phyloP scores from a whole-genome alignment of 1,284 basidiomycete genomes.

The Earliella scabrosa region DNA sequence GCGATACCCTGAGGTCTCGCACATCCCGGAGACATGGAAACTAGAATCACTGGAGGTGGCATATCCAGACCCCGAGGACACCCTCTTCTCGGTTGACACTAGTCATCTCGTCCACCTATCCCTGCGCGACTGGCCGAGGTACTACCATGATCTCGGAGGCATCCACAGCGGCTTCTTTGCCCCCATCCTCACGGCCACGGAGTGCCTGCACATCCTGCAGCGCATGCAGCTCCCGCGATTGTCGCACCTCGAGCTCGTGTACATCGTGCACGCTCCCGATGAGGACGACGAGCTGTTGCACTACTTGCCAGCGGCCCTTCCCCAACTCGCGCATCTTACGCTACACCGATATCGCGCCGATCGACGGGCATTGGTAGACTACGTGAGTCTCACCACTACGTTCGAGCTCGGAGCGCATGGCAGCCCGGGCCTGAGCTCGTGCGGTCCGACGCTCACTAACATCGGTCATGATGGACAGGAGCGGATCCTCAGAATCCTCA shows the following conservation, averaged over 20 bases:
- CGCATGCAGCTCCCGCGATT: background rate
- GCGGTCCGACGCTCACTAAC: no score
- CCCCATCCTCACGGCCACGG: background rate
- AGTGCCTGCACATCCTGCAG: background rate
- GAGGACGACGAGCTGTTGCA: background rate
- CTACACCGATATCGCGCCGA: conserved; percentile 9
- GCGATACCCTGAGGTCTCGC: no score
- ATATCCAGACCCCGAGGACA: background rate
- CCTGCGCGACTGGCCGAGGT: conserved; percentile 1
- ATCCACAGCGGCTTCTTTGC: background rate
- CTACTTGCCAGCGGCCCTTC: background rate
- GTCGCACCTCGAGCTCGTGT: conserved; percentile 16
- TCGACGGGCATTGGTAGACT: no score
- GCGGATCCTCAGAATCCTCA: no score
- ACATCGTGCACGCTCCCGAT: background rate
- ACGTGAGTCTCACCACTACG: no score
- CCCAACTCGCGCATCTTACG: background rate
- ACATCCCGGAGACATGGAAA: no score
- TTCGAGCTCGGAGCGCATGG: no score
- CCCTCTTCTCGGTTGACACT: background rate
- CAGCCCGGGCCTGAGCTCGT: no score
- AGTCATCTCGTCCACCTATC: background rate
- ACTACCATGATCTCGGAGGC: background rate
- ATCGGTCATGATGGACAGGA: no score
- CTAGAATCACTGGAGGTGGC: background rate